Conservation (phyloP, 495 filamentous ascomycete species). For the Lichina pygmaea region DNA sequence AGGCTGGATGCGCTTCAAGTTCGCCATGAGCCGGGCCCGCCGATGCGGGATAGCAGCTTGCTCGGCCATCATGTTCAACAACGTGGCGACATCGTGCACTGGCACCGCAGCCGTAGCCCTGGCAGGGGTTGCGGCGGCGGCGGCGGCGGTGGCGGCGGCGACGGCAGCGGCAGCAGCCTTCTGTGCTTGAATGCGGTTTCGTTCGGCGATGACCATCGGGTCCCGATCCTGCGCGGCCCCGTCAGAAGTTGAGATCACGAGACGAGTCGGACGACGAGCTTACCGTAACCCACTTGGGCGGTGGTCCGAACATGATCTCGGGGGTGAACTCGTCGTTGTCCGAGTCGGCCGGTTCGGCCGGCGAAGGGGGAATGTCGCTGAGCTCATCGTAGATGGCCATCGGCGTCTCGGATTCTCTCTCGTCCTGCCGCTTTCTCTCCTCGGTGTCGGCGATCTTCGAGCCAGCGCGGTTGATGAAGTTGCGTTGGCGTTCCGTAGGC, state of each 20-base stretch:
- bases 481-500: conserved; percentile 20
- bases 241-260: conserved; percentile 1
- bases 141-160: neutral
- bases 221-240: conserved; percentile 14
- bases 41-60: neutral
- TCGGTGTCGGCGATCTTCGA: conserved; percentile 26
- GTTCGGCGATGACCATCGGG: conserved; percentile 11
- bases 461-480: conserved; percentile 39
- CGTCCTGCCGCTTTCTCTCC: conserved; percentile 38
- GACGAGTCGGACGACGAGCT: neutral
- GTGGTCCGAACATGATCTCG: conserved; percentile 21
- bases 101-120: too few relatives aligned
- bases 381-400: conserved; percentile 56
- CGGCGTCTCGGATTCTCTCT: conserved; percentile 49
- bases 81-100: too few relatives aligned
- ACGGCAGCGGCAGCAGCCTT: conserved; percentile 8
- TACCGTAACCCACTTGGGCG: conserved; percentile 22
- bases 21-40: neutral
- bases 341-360: conserved; percentile 37
- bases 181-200: conserved; percentile 9
- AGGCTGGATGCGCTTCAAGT: neutral
- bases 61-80: neutral
- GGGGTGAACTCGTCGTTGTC: conserved; percentile 9
- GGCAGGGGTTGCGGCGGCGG: too few relatives aligned
- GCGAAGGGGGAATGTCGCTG: conserved; percentile 49